These are phyloP conservation scores for Tremellales sp. DNA, from an alignment of 1,284 basidiomycete genomes.

Conservation along the genomic window DNA sequence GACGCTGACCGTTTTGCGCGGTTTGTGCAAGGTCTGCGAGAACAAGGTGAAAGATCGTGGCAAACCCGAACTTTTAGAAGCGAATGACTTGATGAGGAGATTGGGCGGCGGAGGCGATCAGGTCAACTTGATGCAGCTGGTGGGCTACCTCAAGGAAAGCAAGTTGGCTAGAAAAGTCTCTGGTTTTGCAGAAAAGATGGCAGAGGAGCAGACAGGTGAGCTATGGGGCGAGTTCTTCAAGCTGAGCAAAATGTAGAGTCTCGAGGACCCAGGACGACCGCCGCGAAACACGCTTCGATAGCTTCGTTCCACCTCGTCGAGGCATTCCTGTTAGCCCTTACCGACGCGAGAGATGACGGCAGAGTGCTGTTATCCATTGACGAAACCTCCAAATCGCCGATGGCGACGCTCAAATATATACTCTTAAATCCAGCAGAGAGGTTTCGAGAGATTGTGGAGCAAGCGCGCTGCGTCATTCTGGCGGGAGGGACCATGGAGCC, in stretches of 20 bases:
- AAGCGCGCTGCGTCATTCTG: constrained; percentile 75
- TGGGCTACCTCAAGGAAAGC: constrained; percentile 75
- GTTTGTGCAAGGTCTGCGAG: constrained; percentile 59
- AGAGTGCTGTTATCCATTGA: constrained; percentile 49
- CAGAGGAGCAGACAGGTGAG: constrained; percentile 53
- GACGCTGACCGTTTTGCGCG: constrained; percentile 66
- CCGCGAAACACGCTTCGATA: constrained; percentile 50
- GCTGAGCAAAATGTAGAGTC: constrained; percentile 6
- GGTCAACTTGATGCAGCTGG: constrained; percentile 75
- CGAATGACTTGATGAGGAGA: constrained; percentile 59
- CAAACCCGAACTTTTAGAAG: constrained; percentile 41
- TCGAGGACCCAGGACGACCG: constrained; percentile 8
- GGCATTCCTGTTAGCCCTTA: constrained; percentile 75
- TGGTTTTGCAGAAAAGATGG: constrained; percentile 69
- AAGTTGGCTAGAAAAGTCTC: constrained; percentile 72
- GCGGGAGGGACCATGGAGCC: constrained; percentile 98
- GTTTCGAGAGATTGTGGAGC: constrained; percentile 75
- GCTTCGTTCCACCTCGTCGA: constrained; percentile 82
- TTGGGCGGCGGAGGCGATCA: constrained; percentile 65
- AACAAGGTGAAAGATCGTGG: constrained; percentile 40
- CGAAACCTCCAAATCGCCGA: constrained; percentile 39
- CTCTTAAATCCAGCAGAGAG: constrained; percentile 88
- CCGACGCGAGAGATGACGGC: constrained; percentile 72
- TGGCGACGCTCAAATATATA: constrained; percentile 78
- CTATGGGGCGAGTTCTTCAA: no score